A percentile compares a stretch with the other conserved stretches of the same genome.
These are phyloP conservation scores for Pelargonium nanum DNA, from an alignment of 345 rosid species.

Conservation along the genomic window DNA sequence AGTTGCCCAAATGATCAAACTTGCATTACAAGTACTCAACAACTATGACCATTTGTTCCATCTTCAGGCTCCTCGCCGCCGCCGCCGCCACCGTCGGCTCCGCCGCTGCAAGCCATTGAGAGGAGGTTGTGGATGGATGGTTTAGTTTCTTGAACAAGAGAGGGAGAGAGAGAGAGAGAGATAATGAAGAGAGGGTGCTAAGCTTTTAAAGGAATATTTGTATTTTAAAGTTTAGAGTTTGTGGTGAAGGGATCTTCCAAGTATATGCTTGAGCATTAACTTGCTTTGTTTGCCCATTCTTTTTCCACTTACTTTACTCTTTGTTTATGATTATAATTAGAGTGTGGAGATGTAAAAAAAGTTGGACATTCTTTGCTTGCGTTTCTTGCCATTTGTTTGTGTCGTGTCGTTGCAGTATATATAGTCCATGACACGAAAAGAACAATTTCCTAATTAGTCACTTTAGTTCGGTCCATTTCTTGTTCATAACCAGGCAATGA, in stretches of 20 bases:
- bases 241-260: conserved; percentile 26
- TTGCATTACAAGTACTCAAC: conserved; percentile 1
- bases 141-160: conserved; percentile 6
- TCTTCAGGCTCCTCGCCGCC: too few species aligned
- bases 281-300: conserved; percentile 6
- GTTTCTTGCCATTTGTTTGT: too few species aligned
- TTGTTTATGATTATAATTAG: conserved; percentile 6
- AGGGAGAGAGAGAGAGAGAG: conserved; percentile 6
- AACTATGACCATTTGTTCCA: background rate
- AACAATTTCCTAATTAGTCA: too few species aligned
- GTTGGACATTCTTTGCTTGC: too few species aligned
- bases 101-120: background rate
- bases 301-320: conserved; percentile 5
- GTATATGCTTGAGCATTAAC: conserved; percentile 40
- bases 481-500: too few species aligned
- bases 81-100: conserved; percentile 8
- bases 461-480: too few species aligned
- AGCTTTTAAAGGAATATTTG: conserved; percentile 5
- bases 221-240: background rate
- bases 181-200: conserved; percentile 5
- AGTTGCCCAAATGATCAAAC: conserved; percentile 30
- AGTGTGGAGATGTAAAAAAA: too few species aligned
- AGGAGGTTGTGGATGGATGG: background rate
- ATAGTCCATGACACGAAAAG: too few species aligned
- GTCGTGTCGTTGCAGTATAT: too few species aligned